Conservation (phyloP, 345 rosid genomes). For the Eucalyptus dawsonii region DNA sequence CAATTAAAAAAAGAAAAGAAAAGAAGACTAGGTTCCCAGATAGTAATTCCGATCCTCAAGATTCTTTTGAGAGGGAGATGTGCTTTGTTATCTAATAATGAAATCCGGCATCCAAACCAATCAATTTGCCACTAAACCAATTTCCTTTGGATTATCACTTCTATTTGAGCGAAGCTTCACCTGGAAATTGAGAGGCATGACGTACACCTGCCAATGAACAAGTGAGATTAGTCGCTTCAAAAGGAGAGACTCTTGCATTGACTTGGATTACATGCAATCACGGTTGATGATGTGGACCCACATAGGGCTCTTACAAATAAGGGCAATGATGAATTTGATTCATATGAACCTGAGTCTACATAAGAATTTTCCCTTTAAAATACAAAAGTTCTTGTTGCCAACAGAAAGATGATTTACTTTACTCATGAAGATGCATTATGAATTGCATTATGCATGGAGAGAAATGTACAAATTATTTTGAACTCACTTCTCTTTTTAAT, state of each 20-base stretch:
- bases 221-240: background rate
- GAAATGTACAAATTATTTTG: background rate
- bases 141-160: background rate
- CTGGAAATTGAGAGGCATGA: background rate
- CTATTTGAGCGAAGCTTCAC: background rate
- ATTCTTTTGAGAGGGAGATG: background rate
- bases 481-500: background rate
- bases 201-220: background rate
- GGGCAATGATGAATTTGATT: background rate
- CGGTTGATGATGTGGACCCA: background rate
- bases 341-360: background rate
- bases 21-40: fast-evolving
- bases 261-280: background rate
- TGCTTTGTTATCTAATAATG: background rate
- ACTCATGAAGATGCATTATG: background rate
- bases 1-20: too few relatives aligned
- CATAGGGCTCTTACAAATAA: background rate
- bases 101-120: background rate
- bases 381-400: background rate
- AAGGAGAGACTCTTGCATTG: background rate
- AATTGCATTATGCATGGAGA: background rate
- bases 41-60: background rate
- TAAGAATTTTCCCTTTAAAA: background rate
- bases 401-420: background rate
- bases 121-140: background rate